Evolutionary conservation across 2,329 filamentous ascomycete species (phyloP).

Genomic region (Diaporthe citri): DNA sequence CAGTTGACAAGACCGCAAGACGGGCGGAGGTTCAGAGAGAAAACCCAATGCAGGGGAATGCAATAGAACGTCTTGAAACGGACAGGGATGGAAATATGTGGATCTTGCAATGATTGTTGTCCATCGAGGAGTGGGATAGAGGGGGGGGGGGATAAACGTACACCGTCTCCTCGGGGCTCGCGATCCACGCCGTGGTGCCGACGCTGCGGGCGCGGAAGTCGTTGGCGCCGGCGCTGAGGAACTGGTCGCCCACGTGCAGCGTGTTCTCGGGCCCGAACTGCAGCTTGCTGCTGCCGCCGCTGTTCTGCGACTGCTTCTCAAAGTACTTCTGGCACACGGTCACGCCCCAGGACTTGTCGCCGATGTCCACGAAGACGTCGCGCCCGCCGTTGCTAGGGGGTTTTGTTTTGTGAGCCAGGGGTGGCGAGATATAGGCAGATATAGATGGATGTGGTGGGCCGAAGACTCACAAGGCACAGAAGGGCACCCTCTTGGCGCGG

Average conservation of each 20-base stretch:
- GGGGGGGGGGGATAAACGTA: not conserved
- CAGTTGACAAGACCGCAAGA: not conserved
- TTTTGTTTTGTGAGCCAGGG: not conserved
- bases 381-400: conserved; percentile 83
- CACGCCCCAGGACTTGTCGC: conserved; percentile 97
- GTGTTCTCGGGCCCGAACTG: conserved; percentile 80
- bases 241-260: conserved; percentile 96
- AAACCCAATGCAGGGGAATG: not conserved
- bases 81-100: not conserved
- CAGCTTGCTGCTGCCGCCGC: conserved; percentile 25
- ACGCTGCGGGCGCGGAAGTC: conserved; percentile 96
- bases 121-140: no score
- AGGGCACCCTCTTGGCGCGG: conserved; percentile 72
- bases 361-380: conserved; percentile 98
- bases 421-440: no score
- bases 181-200: conserved; percentile 97
- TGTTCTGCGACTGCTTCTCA: conserved; percentile 58
- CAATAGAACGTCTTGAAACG: no score
- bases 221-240: conserved; percentile 93
- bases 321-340: conserved; percentile 93
- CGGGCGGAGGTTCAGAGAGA: not conserved
- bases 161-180: conserved; percentile 91
- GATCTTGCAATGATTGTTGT: not conserved
- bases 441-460: no score
- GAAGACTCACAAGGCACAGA: conserved; percentile 80